Percentiles rank a stretch among this genome's conserved stretches.
Conservation (phyloP, 345 rosid genomes). For the Toxicodendron radicans region DNA sequence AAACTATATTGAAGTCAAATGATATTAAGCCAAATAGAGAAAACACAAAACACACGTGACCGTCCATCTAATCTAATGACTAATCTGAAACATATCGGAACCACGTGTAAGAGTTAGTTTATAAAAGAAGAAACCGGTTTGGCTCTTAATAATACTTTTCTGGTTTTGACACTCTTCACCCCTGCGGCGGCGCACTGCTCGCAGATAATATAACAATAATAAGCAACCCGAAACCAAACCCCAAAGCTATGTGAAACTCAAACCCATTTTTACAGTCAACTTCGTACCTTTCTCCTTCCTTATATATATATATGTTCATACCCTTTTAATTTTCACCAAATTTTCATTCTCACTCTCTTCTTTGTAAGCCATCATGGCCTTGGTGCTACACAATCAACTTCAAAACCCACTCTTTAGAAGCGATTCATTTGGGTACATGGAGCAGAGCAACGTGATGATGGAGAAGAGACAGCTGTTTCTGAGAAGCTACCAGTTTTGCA, state of each 20-base stretch:
- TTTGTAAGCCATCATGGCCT: background rate
- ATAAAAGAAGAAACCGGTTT: background rate
- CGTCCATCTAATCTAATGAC: background rate
- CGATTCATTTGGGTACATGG: constrained; percentile 12
- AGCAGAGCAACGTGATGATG: constrained; percentile 37
- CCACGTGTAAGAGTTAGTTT: constrained; percentile 11
- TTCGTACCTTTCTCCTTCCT: background rate
- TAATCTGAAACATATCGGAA: background rate
- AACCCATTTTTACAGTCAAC: too few relatives aligned
- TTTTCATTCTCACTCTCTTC: too few relatives aligned
- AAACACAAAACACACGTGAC: constrained; percentile 30
- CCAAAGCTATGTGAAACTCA: too few relatives aligned
- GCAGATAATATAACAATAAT: background rate
- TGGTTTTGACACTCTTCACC: background rate
- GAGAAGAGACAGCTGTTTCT: constrained; percentile 84
- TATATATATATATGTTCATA: too few relatives aligned
- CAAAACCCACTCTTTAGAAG: background rate
- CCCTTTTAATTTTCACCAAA: background rate
- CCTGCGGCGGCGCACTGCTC: constrained; percentile 25
- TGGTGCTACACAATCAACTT: background rate
- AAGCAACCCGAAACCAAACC: background rate
- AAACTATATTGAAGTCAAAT: too few relatives aligned
- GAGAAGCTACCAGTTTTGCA: constrained; percentile 76
- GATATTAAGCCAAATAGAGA: background rate
- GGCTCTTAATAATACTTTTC: background rate